Conservation (phyloP, 2,329 filamentous ascomycete species). For the Scytalidium sp. region DNA sequence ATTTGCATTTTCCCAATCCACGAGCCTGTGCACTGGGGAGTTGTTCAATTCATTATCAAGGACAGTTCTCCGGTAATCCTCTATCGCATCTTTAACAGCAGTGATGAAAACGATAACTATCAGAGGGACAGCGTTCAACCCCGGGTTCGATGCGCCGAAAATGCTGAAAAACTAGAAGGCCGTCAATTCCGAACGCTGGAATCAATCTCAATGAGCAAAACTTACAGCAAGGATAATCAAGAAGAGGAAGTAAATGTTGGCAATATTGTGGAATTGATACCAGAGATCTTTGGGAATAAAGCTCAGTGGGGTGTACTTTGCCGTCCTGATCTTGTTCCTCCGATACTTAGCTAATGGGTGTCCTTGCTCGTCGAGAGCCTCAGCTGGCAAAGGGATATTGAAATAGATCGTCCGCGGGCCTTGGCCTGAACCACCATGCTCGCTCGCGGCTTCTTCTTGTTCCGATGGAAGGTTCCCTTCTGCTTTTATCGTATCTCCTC, state of each 20-base stretch:
- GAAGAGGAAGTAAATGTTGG: constrained; percentile 98
- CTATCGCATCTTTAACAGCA: constrained; percentile 89
- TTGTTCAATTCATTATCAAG: constrained; percentile 96
- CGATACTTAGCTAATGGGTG: constrained; percentile 67
- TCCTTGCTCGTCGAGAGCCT: constrained; percentile 78
- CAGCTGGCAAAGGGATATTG: constrained; percentile 75
- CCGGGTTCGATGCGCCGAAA: constrained; percentile 89
- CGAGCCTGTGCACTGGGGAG: constrained; percentile 84
- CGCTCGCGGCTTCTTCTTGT: constrained; percentile 12
- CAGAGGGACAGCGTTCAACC: constrained; percentile 82
- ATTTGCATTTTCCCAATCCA: constrained; percentile 92
- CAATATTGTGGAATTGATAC: constrained; percentile 98
- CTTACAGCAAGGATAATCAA: constrained; percentile 91
- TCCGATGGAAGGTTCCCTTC: constrained; percentile 23
- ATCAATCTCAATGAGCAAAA: constrained; percentile 18
- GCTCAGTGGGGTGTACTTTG: constrained; percentile 93
- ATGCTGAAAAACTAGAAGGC: constrained; percentile 81
- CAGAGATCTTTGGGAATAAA: constrained; percentile 97
- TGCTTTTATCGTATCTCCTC: constrained; percentile 29
- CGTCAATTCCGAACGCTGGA: constrained; percentile 19
- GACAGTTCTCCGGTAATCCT: constrained; percentile 89
- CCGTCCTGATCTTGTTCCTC: constrained; percentile 95
- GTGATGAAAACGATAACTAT: constrained; percentile 91
- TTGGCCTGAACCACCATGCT: constrained; percentile 34
- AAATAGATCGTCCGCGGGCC: constrained; percentile 69